phyloP scores from a whole-genome alignment of 1,284 basidiomycete genomes.

The Pisolithus thermaeus region DNA sequence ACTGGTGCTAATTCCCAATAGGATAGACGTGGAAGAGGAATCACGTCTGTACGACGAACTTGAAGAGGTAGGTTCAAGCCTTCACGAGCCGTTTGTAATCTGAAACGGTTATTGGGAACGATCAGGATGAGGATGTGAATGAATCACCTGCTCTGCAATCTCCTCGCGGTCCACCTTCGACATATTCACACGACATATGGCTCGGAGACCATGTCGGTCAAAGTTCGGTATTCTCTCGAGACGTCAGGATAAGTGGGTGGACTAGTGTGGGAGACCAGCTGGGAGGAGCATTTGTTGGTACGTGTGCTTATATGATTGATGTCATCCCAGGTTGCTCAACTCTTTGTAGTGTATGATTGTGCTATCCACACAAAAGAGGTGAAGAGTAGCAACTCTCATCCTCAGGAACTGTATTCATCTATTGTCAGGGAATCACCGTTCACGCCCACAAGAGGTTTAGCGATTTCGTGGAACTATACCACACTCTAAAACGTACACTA shows the following conservation, averaged over 20 bases:
- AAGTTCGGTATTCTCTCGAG: slow-evolving; percentile 50
- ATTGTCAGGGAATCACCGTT: slow-evolving; percentile 49
- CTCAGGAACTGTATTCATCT: background rate
- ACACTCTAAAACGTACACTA: slow-evolving; percentile 43
- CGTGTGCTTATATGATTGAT: slow-evolving; percentile 13
- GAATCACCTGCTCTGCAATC: slow-evolving; percentile 16
- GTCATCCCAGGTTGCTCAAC: background rate
- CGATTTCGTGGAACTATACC: slow-evolving; percentile 56
- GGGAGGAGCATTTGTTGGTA: slow-evolving; percentile 61
- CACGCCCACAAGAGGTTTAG: slow-evolving; percentile 68
- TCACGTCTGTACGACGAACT: slow-evolving; percentile 42
- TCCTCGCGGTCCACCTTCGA: slow-evolving; percentile 42
- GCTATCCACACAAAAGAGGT: slow-evolving; percentile 59
- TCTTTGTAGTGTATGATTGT: slow-evolving; percentile 51
- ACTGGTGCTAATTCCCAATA: slow-evolving; percentile 26
- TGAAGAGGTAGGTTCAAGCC: slow-evolving; percentile 28
- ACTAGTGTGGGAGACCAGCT: slow-evolving; percentile 58
- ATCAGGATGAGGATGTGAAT: slow-evolving; percentile 10
- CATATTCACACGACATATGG: slow-evolving; percentile 61
- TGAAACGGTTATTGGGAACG: background rate
- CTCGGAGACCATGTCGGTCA: slow-evolving; percentile 53
- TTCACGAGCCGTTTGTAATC: background rate
- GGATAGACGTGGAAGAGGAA: slow-evolving; percentile 44
- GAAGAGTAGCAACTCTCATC: background rate
- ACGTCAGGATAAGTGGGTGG: slow-evolving; percentile 63